A percentile compares a stretch with the other conserved stretches of the same genome.
These are phyloP conservation scores for Hypoxylon trugodes DNA, from an alignment of 495 filamentous ascomycete genomes.

Conservation along the genomic window DNA sequence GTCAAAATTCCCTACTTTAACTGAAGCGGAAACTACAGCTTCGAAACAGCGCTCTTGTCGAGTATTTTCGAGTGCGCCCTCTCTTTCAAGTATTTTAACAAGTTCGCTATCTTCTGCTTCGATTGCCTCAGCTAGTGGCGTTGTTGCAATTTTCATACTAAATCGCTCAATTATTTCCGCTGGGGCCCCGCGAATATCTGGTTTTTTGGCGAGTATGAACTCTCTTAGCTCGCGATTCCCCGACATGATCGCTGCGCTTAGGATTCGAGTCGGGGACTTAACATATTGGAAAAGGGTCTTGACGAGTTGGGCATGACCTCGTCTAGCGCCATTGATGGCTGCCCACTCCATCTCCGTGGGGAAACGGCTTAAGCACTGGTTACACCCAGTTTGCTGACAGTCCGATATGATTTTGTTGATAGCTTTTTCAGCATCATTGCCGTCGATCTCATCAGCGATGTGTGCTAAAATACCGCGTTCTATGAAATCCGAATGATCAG, in stretches of 20 bases:
- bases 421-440: background rate
- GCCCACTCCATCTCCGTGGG: background rate
- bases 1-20: background rate
- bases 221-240: slow-evolving; percentile 16
- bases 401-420: slow-evolving; percentile 13
- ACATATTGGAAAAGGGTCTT: slow-evolving; percentile 3
- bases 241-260: slow-evolving; percentile 19
- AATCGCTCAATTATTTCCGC: background rate
- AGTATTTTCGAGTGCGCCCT: slow-evolving; percentile 12
- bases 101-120: background rate
- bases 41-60: background rate
- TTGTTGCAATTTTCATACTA: background rate
- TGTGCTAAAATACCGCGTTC: background rate
- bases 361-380: background rate
- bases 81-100: slow-evolving; percentile 3
- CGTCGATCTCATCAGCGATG: background rate
- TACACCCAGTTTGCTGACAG: background rate
- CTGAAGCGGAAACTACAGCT: slow-evolving; percentile 1
- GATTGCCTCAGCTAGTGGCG: slow-evolving; percentile 30
- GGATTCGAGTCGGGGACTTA: background rate
- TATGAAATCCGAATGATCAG: background rate
- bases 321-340: background rate
- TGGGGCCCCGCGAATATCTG: background rate
- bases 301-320: slow-evolving; percentile 15
- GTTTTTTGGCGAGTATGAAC: slow-evolving; percentile 15